phyloP scores from a whole-genome alignment of 2,329 filamentous ascomycete genomes.

The Aspergillus ruber region DNA sequence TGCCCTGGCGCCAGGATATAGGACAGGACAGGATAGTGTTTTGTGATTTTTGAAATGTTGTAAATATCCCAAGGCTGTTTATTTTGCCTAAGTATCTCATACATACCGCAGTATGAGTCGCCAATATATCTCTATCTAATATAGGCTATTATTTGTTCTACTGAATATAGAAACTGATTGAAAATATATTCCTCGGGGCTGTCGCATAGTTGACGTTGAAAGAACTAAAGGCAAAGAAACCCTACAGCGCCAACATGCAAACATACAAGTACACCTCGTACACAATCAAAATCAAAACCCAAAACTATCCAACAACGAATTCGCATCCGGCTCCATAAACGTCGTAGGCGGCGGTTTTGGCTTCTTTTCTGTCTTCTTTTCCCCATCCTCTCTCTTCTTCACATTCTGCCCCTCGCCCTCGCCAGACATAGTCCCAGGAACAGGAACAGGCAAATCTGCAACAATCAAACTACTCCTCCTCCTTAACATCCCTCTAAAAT shows the following conservation, averaged over 20 bases:
- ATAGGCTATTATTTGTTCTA: too few species aligned
- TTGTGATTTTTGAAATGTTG: too few species aligned
- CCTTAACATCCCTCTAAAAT: slow-evolving; percentile 62
- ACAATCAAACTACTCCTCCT: slow-evolving; percentile 73
- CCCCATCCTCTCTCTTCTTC: slow-evolving; percentile 13
- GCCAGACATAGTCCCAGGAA: slow-evolving; percentile 23
- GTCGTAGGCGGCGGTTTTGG: slow-evolving; percentile 62
- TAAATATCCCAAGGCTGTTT: too few species aligned
- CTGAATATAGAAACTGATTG: too few species aligned
- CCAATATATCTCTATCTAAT: too few species aligned
- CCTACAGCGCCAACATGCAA: slow-evolving; percentile 3
- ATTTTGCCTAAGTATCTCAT: too few species aligned
- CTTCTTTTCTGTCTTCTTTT: slow-evolving; percentile 21
- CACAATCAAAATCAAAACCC: slow-evolving; percentile 59
- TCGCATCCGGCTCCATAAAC: slow-evolving; percentile 89
- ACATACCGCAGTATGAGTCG: too few species aligned
- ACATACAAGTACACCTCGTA: background rate
- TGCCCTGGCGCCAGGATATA: too few species aligned
- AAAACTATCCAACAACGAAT: slow-evolving; percentile 84
- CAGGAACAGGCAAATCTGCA: slow-evolving; percentile 52
- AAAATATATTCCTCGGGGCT: too few species aligned
- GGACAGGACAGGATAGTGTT: too few species aligned
- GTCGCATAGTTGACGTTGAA: too few species aligned
- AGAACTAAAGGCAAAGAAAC: background rate
- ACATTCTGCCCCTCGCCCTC: slow-evolving; percentile 23